phyloP scores from a whole-genome alignment of 1,284 basidiomycete genomes.

The Calocybe gambosa region DNA sequence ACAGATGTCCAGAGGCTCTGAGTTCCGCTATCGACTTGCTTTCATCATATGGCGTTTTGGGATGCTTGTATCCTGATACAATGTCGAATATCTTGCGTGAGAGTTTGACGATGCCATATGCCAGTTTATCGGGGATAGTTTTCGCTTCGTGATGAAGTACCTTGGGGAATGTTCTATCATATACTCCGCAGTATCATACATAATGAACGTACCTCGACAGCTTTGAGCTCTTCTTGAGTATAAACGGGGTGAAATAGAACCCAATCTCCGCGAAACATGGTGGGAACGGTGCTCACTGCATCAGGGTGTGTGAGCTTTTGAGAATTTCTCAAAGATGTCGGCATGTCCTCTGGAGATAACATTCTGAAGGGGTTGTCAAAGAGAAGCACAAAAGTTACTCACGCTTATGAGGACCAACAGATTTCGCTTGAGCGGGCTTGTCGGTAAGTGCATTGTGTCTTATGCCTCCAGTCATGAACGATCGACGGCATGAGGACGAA shows the following conservation, averaged over 20 bases:
- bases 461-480: constrained; percentile 12
- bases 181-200: neutral
- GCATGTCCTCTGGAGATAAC: constrained; percentile 13
- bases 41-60: constrained; percentile 51
- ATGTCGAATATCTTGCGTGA: constrained; percentile 67
- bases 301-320: constrained; percentile 19
- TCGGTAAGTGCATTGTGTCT: constrained; percentile 14
- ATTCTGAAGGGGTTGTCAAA: neutral
- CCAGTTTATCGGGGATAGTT: constrained; percentile 69
- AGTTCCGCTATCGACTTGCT: constrained; percentile 68
- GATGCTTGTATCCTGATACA: constrained; percentile 77
- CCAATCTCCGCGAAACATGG: constrained; percentile 66
- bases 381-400: constrained; percentile 2
- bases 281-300: constrained; percentile 22
- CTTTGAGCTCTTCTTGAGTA: constrained; percentile 68
- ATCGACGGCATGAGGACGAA: constrained; percentile 12
- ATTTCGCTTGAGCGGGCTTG: constrained; percentile 13
- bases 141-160: constrained; percentile 66
- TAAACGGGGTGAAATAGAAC: constrained; percentile 83
- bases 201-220: constrained; percentile 51
- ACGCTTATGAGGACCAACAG: constrained; percentile 17
- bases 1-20: constrained; percentile 63
- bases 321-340: constrained; percentile 1
- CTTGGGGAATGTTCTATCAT: constrained; percentile 28
- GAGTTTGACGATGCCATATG: constrained; percentile 56